Percentiles rank a stretch among this genome's conserved stretches.
Evolutionary conservation across 2,329 filamentous ascomycete species (phyloP).

Genomic region (Juglanconis juglandina): DNA sequence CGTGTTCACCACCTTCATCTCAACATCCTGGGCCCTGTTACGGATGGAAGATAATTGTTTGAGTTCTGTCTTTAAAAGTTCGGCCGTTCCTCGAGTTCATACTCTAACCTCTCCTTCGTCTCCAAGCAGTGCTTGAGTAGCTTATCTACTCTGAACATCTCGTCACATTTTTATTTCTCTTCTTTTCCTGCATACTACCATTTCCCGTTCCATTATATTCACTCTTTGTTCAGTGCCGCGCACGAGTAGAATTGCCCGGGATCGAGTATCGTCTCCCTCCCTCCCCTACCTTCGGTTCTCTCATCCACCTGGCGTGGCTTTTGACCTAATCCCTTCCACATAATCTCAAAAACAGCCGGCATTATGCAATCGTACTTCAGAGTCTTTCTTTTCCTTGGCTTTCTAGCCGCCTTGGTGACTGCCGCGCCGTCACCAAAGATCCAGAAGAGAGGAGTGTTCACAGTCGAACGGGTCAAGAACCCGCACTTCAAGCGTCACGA

Average conservation of each 20-base stretch:
- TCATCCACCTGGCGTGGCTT: constrained; percentile 26
- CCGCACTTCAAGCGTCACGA: constrained; percentile 51
- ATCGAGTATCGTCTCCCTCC: constrained; percentile 8
- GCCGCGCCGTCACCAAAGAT: constrained; percentile 40
- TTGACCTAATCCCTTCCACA: background rate
- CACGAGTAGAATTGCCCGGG: constrained; percentile 10
- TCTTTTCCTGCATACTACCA: background rate
- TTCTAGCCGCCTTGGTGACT: constrained; percentile 45
- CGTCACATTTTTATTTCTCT: background rate
- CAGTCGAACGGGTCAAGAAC: constrained; percentile 56
- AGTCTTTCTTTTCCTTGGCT: constrained; percentile 39
- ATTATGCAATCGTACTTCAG: constrained; percentile 26
- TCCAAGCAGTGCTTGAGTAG: constrained; percentile 7
- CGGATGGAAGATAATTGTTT: constrained; percentile 11
- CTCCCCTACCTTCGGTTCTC: constrained; percentile 9
- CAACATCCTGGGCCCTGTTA: constrained; percentile 8
- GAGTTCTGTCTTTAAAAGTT: constrained; percentile 4
- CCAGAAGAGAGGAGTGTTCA: constrained; percentile 55
- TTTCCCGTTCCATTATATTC: constrained; percentile 2
- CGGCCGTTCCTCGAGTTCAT: background rate
- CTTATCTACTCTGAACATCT: constrained; percentile 13
- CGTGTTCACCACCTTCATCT: constrained; percentile 3
- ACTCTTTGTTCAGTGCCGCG: constrained; percentile 12
- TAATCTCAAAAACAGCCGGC: background rate
- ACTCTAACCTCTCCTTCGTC: background rate